Base-by-base conservation (phyloP, 345 rosid genomes). In the Theobroma cacao region DNA sequence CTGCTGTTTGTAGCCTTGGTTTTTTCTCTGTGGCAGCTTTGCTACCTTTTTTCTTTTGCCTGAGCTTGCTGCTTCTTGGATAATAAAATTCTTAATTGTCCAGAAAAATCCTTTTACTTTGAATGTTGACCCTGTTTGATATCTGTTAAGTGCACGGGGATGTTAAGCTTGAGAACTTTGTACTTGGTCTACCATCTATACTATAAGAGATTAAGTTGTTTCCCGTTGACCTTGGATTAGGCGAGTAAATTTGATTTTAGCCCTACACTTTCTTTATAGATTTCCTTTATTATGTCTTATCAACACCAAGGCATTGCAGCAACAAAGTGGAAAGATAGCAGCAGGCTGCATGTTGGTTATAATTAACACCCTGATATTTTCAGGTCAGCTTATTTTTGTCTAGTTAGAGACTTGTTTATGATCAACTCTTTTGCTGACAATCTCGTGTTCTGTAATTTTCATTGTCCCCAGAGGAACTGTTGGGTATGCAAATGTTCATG, bases 301-400 rank as follows among this genome's bases (percentile, higher is more conserved):
- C 34, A 41, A 52, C 69, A 14, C 33, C 1, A 34, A 66, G 73
- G 77, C 20, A 45, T 80, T 82, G 80, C 90, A 93, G 99, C 98
- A 70, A 90, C 98, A 56, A 93, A 89, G 81, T 95, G 97, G 99
- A 87, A 82, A 82, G 93, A 92, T 80, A 75, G 86, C 78, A 80
- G 90, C 47, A 89, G 81, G 71, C 84, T 71, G 71, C 97, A 92
- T 85, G 94, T 92, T 78, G 97, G 90, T 28, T 92, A 95, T 89
- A 98, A 95, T 82, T 98, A 93, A 75, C 94, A 92, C 80, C 98
- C 99, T 64, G 99, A 95, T 87, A 90, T 93, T 88, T 95, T 95
- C 81, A 93, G 97, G 98, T 86, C 77, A 64, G 72, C 38, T 60
- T 26, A 22, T 81, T 14, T 63, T 81, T 74, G 30, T 31, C 34